Conservation (phyloP, 129 eudicot genomes). For the Centella asiatica region DNA sequence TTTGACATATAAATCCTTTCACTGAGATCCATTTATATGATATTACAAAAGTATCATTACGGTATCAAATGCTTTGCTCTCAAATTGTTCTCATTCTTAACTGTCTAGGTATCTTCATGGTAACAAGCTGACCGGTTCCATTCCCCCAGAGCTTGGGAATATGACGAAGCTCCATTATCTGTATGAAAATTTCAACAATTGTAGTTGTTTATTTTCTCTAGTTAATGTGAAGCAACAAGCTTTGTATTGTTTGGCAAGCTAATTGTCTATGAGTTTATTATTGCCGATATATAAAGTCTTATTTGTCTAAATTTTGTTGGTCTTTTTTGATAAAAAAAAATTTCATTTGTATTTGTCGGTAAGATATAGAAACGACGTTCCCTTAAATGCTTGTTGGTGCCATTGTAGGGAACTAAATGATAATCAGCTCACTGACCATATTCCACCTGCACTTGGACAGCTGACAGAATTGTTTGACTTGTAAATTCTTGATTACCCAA, state of each 20-base stretch:
- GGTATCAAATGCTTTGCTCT: not conserved
- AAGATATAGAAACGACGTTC: not conserved
- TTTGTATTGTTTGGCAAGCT: too few relatives aligned
- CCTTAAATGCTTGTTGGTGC: not conserved
- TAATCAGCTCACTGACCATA: slow-evolving; percentile 69
- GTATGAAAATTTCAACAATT: slow-evolving; percentile 27
- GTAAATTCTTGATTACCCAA: slow-evolving; percentile 31
- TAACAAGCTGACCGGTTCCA: slow-evolving; percentile 73
- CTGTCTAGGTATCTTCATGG: slow-evolving; percentile 80
- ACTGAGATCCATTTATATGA: too few relatives aligned
- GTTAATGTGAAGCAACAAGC: too few relatives aligned
- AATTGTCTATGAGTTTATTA: too few relatives aligned
- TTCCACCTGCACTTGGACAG: slow-evolving; percentile 88
- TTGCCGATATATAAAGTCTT: too few relatives aligned
- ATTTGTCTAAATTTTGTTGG: not conserved
- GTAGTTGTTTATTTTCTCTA: not conserved
- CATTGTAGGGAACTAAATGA: slow-evolving; percentile 70
- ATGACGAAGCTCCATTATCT: slow-evolving; percentile 92
- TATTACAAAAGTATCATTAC: too few relatives aligned
- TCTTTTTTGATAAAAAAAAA: too few relatives aligned
- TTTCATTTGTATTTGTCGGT: not conserved
- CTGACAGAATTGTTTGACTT: slow-evolving; percentile 87
- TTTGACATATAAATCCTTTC: too few relatives aligned
- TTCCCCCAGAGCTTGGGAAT: slow-evolving; percentile 94
- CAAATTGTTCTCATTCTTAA: not conserved